These are phyloP conservation scores for Penicillium coprophilum DNA, from an alignment of 495 filamentous ascomycete species.

Conservation along the genomic window DNA sequence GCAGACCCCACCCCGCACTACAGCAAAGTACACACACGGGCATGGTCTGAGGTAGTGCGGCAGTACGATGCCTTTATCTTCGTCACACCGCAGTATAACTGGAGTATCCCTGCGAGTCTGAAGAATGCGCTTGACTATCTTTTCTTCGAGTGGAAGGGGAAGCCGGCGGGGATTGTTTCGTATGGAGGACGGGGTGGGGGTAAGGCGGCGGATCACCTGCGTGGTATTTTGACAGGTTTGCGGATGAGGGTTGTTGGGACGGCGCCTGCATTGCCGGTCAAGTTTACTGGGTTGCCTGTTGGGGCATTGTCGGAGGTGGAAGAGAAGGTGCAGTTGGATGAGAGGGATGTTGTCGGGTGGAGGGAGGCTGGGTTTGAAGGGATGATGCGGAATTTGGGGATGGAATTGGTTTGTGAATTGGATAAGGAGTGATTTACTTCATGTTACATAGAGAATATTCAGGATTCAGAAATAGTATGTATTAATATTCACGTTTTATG, in stretches of 20 bases:
- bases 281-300: constrained; percentile 27
- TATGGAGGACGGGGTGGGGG: constrained; percentile 55
- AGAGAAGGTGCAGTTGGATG: constrained; percentile 24
- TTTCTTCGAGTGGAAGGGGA: constrained; percentile 58
- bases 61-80: constrained; percentile 56
- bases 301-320: constrained; percentile 20
- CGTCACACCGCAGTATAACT: constrained; percentile 57
- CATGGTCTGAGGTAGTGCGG: constrained; percentile 51
- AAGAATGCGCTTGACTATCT: constrained; percentile 68
- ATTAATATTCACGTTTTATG: background rate
- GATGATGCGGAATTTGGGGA: constrained; percentile 34
- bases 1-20: constrained; percentile 40
- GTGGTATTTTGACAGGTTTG: constrained; percentile 21
- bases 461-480: background rate
- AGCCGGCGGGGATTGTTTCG: constrained; percentile 55
- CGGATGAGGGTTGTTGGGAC: constrained; percentile 29
- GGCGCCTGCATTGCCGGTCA: constrained; percentile 21
- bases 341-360: constrained; percentile 28
- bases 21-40: constrained; percentile 44
- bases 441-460: background rate
- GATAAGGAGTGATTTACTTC: constrained; percentile 18
- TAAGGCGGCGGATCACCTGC: constrained; percentile 33
- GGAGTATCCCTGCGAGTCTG: constrained; percentile 52
- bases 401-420: constrained; percentile 33
- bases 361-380: constrained; percentile 25